Conservation (phyloP, 805 yeast species). For the Saccharomycopsis sp. region DNA sequence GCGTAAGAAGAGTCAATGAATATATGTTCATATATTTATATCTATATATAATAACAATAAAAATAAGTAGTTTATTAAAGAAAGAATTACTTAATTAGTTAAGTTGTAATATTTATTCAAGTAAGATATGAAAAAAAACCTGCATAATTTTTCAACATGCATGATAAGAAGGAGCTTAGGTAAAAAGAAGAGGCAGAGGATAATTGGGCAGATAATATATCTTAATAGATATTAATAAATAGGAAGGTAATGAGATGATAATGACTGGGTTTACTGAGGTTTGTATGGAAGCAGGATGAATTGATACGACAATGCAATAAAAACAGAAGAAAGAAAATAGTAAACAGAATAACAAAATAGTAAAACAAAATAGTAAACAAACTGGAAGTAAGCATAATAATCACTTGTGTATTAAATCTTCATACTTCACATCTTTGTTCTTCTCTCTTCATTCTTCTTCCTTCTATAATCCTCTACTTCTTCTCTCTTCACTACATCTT, state of each 20-base stretch:
- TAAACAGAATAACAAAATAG: background rate
- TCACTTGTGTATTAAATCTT: too few species aligned
- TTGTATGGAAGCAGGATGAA: too few species aligned
- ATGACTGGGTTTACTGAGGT: too few species aligned
- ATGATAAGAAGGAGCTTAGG: too few species aligned
- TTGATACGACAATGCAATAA: too few species aligned
- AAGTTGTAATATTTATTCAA: background rate
- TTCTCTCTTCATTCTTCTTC: too few species aligned
- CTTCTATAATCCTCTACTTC: background rate
- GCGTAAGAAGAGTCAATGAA: constrained; percentile 36
- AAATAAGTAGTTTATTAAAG: background rate
- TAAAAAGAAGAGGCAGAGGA: too few species aligned
- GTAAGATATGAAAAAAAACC: background rate
- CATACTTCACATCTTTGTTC: background rate
- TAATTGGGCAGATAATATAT: too few species aligned
- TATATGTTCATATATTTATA: background rate
- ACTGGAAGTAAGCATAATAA: background rate
- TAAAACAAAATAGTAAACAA: too few species aligned
- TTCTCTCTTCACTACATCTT: background rate
- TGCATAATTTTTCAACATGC: too few species aligned
- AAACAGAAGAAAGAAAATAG: background rate
- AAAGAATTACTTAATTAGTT: background rate
- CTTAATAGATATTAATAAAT: too few species aligned
- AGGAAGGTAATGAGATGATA: too few species aligned
- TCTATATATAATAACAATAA: background rate